Evolutionary conservation across 495 filamentous ascomycete genomes (phyloP).

Genomic region (Aspergillus avenaceus): DNA sequence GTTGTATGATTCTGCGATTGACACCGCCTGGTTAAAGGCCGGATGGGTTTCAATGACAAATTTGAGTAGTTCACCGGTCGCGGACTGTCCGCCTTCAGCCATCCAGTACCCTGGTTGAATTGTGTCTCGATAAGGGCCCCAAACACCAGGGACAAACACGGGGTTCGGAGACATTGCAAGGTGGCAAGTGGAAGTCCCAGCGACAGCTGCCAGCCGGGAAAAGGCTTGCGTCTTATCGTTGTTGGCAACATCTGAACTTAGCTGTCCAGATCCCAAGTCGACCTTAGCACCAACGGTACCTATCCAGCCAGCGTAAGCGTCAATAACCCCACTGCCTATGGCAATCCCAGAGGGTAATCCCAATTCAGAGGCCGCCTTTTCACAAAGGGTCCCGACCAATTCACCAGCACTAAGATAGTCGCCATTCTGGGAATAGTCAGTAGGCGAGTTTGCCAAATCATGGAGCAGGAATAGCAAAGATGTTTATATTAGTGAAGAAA

Average conservation of each 20-base stretch:
- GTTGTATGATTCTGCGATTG: slow-evolving; percentile 71
- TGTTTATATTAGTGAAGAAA: slow-evolving; percentile 18
- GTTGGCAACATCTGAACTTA: slow-evolving; percentile 55
- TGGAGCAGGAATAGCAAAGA: not conserved
- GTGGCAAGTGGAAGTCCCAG: slow-evolving; percentile 95
- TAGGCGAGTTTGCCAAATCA: slow-evolving; percentile 6
- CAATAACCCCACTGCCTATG: slow-evolving; percentile 92
- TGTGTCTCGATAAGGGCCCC: slow-evolving; percentile 94
- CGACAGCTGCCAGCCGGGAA: slow-evolving; percentile 87
- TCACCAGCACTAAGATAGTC: slow-evolving; percentile 87
- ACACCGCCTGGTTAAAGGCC: slow-evolving; percentile 71
- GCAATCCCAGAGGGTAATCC: slow-evolving; percentile 86
- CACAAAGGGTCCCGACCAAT: slow-evolving; percentile 75
- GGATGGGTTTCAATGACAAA: slow-evolving; percentile 93
- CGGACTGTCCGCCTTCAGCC: slow-evolving; percentile 93
- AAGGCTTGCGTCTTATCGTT: slow-evolving; percentile 91
- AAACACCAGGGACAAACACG: slow-evolving; percentile 89
- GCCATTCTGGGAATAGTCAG: slow-evolving; percentile 64
- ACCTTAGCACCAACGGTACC: slow-evolving; percentile 97
- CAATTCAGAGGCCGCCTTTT: slow-evolving; percentile 76
- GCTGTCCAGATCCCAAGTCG: slow-evolving; percentile 55
- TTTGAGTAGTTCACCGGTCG: slow-evolving; percentile 89
- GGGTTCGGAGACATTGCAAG: slow-evolving; percentile 89
- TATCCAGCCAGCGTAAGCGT: slow-evolving; percentile 98
- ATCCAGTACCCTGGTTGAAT: slow-evolving; percentile 90